A percentile compares a stretch with the other conserved stretches of the same genome.
phyloP scores from a whole-genome alignment of 345 rosid genomes.

The Hirschfeldia incana region DNA sequence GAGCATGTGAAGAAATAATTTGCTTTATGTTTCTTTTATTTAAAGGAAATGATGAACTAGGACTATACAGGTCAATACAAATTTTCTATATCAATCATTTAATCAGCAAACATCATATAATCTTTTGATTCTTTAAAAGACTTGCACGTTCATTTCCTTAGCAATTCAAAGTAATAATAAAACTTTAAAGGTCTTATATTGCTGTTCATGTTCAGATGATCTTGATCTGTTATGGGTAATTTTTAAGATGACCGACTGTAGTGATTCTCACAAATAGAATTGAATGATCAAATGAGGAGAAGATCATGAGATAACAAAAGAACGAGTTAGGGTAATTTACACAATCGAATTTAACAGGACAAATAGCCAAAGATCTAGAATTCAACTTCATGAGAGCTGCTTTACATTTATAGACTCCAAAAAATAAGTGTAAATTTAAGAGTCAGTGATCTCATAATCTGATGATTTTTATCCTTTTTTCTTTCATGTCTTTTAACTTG shows the following conservation, averaged over 20 bases:
- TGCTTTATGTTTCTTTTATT: constrained; percentile 26
- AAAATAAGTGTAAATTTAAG: constrained; percentile 7
- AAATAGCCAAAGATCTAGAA: constrained; percentile 28
- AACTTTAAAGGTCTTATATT: neutral
- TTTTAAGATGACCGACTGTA: neutral
- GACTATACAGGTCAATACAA: neutral
- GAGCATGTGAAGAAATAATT: constrained; percentile 36
- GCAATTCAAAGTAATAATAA: neutral
- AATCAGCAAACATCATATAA: constrained; percentile 1
- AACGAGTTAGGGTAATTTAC: constrained; percentile 5
- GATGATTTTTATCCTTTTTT: neutral
- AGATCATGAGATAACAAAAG: neutral
- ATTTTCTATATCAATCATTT: neutral
- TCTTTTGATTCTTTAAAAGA: constrained; percentile 12
- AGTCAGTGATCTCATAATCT: constrained; percentile 25
- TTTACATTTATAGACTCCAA: constrained; percentile 29
- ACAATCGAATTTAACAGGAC: constrained; percentile 18
- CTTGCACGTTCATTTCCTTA: constrained; percentile 21
- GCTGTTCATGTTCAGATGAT: neutral
- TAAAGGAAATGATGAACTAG: constrained; percentile 29
- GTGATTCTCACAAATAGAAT: neutral
- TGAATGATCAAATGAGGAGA: too few relatives aligned
- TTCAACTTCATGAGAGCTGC: constrained; percentile 31
- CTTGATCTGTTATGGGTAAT: too few relatives aligned
- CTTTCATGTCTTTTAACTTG: constrained; percentile 11